Percentiles rank a stretch among this genome's conserved stretches.
Evolutionary conservation across 148 eudicot genomes (phyloP).

Genomic region (Rhododendron williamsianum): DNA sequence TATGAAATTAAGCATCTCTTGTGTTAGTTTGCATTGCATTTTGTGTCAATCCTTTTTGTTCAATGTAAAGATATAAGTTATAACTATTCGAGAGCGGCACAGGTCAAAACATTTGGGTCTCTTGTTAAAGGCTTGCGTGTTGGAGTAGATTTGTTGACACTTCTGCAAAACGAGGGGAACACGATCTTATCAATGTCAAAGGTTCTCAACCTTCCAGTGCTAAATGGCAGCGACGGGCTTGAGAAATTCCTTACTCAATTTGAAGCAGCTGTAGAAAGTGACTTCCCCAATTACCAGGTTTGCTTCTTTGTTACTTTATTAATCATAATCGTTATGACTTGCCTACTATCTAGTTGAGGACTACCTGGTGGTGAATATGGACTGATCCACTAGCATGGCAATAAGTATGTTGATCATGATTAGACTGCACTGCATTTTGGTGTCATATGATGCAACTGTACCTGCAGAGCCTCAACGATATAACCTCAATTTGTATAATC

Average conservation of each 20-base stretch:
- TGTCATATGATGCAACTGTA: not conserved
- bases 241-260: conserved; percentile 72
- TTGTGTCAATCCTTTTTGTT: not conserved
- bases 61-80: not conserved
- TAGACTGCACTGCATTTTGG: not conserved
- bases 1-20: not conserved
- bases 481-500: not conserved
- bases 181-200: conserved; percentile 39
- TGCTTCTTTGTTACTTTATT: conserved; percentile 6
- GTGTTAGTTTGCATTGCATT: not conserved
- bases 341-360: not conserved
- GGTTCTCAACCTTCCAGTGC: conserved; percentile 59
- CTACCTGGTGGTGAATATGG: not conserved
- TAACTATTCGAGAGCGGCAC: conserved; percentile 17
- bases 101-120: conserved; percentile 82
- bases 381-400: conserved; percentile 3
- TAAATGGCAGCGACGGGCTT: conserved; percentile 59
- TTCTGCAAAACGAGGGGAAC: conserved; percentile 45
- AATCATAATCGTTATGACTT: not conserved
- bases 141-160: conserved; percentile 58
- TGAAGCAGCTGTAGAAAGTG: conserved; percentile 93
- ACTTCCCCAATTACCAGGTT: conserved; percentile 91
- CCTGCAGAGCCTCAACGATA: not conserved
- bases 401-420: not conserved
- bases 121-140: conserved; percentile 78